Conservation (phyloP, 1,284 basidiomycete species). For the Rhodotorula mucilaginosa region DNA sequence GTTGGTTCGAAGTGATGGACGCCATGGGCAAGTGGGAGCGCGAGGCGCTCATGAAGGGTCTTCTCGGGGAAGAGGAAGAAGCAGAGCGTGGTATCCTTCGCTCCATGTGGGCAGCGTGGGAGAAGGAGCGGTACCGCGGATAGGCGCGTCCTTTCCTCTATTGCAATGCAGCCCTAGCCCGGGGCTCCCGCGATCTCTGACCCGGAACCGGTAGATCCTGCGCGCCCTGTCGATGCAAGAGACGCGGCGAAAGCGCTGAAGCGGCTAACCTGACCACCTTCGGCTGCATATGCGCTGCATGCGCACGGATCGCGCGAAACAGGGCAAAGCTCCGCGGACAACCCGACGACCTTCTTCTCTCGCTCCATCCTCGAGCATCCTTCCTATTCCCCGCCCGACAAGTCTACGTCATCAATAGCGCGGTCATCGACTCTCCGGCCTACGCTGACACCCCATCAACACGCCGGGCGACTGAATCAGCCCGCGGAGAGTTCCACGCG, state of each 20-base stretch:
- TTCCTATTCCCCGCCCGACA: too few relatives aligned
- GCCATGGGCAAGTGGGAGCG: slow-evolving; percentile 44
- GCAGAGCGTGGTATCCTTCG: slow-evolving; percentile 41
- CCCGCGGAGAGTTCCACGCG: too few relatives aligned
- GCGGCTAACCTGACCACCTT: not conserved
- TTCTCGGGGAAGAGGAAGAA: slow-evolving; percentile 40
- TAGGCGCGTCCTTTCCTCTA: not conserved
- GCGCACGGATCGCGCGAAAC: not conserved
- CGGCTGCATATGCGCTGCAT: not conserved
- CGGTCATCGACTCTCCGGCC: too few relatives aligned
- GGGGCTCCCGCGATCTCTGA: too few relatives aligned
- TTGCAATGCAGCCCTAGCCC: too few relatives aligned
- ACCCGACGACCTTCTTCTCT: not conserved
- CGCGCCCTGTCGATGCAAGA: too few relatives aligned
- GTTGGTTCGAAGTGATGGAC: slow-evolving; percentile 41
- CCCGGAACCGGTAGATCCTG: too few relatives aligned
- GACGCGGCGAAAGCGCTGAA: too few relatives aligned
- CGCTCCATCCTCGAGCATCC: not conserved
- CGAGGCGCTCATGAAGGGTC: slow-evolving; percentile 44
- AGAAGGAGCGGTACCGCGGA: slow-evolving; percentile 42
- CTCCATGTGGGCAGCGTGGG: slow-evolving; percentile 40
- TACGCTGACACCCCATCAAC: too few relatives aligned
- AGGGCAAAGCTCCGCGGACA: not conserved
- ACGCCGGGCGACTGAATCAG: too few relatives aligned
- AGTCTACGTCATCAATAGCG: too few relatives aligned